Conservation (phyloP, 1,284 basidiomycete genomes). For the Cutaneotrichosporon sp. region DNA sequence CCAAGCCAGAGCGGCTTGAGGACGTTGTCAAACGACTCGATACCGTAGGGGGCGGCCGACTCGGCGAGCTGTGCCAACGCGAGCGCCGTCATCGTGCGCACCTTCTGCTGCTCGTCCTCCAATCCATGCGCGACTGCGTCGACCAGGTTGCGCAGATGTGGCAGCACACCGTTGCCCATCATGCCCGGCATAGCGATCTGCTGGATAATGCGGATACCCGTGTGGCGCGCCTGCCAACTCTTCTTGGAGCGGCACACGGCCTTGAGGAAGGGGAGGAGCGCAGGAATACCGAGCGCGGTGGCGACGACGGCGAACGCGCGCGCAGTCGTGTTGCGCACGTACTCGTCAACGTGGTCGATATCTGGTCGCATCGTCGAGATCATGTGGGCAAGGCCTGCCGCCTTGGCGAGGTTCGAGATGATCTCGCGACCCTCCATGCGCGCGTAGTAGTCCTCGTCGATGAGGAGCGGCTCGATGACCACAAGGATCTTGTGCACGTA, state of each 20-base stretch:
- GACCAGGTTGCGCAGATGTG: slow-evolving; percentile 93
- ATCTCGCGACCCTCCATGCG: slow-evolving; percentile 99
- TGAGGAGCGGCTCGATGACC: slow-evolving; percentile 97
- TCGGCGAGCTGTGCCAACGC: slow-evolving; percentile 96
- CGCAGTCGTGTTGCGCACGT: slow-evolving; percentile 98
- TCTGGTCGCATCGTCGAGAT: slow-evolving; percentile 99
- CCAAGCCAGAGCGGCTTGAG: slow-evolving; percentile 98
- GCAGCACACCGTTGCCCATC: slow-evolving; percentile 99
- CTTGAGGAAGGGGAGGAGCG: slow-evolving; percentile 94
- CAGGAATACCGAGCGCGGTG: slow-evolving; percentile 95
- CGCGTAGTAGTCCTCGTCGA: slow-evolving; percentile 99
- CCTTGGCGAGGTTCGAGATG: slow-evolving; percentile 97
- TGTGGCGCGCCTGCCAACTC: slow-evolving; percentile 99
- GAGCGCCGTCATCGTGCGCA: slow-evolving; percentile 97
- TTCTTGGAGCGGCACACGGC: slow-evolving; percentile 98
- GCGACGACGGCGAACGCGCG: slow-evolving; percentile 99
- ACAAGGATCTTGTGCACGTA: slow-evolving; percentile 99
- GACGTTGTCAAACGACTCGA: slow-evolving; percentile 98
- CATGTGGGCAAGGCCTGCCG: slow-evolving; percentile 98
- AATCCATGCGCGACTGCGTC: slow-evolving; percentile 95
- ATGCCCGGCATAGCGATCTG: slow-evolving; percentile 88
- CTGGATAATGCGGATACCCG: slow-evolving; percentile 98
- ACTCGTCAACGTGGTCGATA: slow-evolving; percentile 99
- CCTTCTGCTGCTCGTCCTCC: slow-evolving; percentile 98
- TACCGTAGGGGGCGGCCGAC: slow-evolving; percentile 96